phyloP scores from a whole-genome alignment of 306 rosid genomes.

The Lupinus albus region DNA sequence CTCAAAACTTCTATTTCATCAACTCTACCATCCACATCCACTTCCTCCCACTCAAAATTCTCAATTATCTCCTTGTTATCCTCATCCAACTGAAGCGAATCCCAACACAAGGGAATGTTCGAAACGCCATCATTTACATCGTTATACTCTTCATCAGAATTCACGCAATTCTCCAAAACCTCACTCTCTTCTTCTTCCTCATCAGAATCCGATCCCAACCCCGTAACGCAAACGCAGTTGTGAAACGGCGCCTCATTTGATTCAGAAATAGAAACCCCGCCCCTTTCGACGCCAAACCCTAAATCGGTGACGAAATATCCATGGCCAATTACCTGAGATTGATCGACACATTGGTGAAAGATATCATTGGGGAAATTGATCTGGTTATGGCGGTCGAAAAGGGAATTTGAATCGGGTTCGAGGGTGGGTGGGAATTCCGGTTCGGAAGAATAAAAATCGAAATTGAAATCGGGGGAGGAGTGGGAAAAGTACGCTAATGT shows the following conservation, averaged over 20 bases:
- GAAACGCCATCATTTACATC: slow-evolving; percentile 58
- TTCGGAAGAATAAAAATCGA: slow-evolving; percentile 47
- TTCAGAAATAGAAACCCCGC: slow-evolving; percentile 49
- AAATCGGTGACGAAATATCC: slow-evolving; percentile 47
- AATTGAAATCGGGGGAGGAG: slow-evolving; percentile 43
- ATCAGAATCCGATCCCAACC: slow-evolving; percentile 57
- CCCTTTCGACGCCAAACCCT: slow-evolving; percentile 45
- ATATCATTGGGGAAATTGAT: slow-evolving; percentile 80
- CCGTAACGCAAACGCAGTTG: slow-evolving; percentile 40
- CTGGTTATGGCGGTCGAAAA: slow-evolving; percentile 59
- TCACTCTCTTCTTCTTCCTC: slow-evolving; percentile 55
- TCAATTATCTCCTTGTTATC: slow-evolving; percentile 43
- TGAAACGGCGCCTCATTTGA: slow-evolving; percentile 41
- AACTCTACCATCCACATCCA: slow-evolving; percentile 48
- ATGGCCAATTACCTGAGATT: slow-evolving; percentile 53
- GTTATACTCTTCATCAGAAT: slow-evolving; percentile 59
- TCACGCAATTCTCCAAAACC: slow-evolving; percentile 45
- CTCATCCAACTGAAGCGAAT: slow-evolving; percentile 70
- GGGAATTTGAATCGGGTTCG: background rate
- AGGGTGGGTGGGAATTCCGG: slow-evolving; percentile 42
- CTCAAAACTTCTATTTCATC: slow-evolving; percentile 61
- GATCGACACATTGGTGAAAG: slow-evolving; percentile 83
- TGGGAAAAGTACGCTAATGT: slow-evolving; percentile 41
- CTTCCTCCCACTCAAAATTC: slow-evolving; percentile 87
- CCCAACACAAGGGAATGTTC: slow-evolving; percentile 64